phyloP scores from a whole-genome alignment of 805 yeast species.

The Sungouiella blattae region DNA sequence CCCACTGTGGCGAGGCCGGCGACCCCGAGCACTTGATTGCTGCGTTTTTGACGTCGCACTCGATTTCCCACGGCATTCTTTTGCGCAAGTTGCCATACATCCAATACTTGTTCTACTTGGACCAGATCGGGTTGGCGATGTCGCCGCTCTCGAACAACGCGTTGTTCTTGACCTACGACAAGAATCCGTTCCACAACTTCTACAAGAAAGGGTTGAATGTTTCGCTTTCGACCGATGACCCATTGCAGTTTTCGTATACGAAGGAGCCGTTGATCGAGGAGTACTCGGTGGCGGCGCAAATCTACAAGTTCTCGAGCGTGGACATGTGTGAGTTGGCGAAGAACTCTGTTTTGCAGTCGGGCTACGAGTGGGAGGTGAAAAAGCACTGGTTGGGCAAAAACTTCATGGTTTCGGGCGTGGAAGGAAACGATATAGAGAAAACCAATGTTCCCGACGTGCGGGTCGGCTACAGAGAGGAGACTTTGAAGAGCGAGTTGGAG shows the following conservation, averaged over 20 bases:
- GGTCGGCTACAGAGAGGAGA: constrained; percentile 78
- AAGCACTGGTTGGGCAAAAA: constrained; percentile 87
- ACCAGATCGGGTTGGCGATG: constrained; percentile 97
- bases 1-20: constrained; percentile 99
- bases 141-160: constrained; percentile 97
- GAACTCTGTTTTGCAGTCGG: constrained; percentile 90
- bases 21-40: constrained; percentile 95
- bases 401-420: constrained; percentile 56
- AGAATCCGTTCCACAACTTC: constrained; percentile 89
- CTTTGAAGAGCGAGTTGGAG: constrained; percentile 66
- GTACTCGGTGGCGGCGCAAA: constrained; percentile 97
- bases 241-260: constrained; percentile 94
- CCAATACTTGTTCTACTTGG: constrained; percentile 88
- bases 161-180: constrained; percentile 89
- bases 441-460: constrained; percentile 93
- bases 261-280: constrained; percentile 97
- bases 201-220: constrained; percentile 93
- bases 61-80: constrained; percentile 92
- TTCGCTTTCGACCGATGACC: constrained; percentile 95
- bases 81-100: constrained; percentile 92
- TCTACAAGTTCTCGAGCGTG: constrained; percentile 87
- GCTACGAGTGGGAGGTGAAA: constrained; percentile 85
- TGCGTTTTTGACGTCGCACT: constrained; percentile 84
- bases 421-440: constrained; percentile 86
- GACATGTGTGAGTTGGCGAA: constrained; percentile 97